These are phyloP conservation scores for Pseudogymnoascus sp. DNA, from an alignment of 2,329 filamentous ascomycete genomes.

Conservation along the genomic window DNA sequence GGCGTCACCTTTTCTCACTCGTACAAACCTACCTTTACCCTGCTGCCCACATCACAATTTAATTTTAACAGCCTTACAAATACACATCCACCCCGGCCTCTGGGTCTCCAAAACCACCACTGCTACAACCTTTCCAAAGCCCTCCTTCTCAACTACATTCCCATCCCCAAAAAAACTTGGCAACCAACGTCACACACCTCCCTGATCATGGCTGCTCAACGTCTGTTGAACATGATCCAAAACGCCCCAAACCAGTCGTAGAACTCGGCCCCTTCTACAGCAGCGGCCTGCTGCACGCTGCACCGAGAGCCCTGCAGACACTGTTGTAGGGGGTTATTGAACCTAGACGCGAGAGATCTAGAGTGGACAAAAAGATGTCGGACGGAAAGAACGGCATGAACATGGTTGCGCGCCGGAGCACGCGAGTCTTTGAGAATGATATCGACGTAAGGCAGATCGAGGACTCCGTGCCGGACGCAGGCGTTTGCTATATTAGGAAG, in stretches of 20 bases:
- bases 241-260: slow-evolving; percentile 7
- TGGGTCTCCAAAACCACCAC: not conserved
- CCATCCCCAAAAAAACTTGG: not conserved
- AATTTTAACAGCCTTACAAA: slow-evolving; percentile 1
- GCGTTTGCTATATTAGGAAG: slow-evolving; percentile 4
- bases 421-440: slow-evolving; percentile 10
- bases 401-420: slow-evolving; percentile 7
- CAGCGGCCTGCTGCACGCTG: slow-evolving; percentile 1
- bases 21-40: slow-evolving; percentile 7
- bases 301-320: not conserved
- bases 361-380: not conserved
- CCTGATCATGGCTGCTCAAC: slow-evolving; percentile 10
- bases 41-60: slow-evolving; percentile 8
- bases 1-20: slow-evolving; percentile 8
- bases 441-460: slow-evolving; percentile 9
- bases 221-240: slow-evolving; percentile 9
- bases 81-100: not conserved
- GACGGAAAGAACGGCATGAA: slow-evolving; percentile 7
- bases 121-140: not conserved
- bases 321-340: slow-evolving; percentile 10
- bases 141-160: not conserved
- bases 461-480: not conserved
- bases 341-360: not conserved
- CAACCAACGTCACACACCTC: not conserved
- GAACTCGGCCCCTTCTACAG: slow-evolving; percentile 6